Evolutionary conservation across 768 basidiomycete species (phyloP).

Genomic region (Amanita pallidorosea): DNA sequence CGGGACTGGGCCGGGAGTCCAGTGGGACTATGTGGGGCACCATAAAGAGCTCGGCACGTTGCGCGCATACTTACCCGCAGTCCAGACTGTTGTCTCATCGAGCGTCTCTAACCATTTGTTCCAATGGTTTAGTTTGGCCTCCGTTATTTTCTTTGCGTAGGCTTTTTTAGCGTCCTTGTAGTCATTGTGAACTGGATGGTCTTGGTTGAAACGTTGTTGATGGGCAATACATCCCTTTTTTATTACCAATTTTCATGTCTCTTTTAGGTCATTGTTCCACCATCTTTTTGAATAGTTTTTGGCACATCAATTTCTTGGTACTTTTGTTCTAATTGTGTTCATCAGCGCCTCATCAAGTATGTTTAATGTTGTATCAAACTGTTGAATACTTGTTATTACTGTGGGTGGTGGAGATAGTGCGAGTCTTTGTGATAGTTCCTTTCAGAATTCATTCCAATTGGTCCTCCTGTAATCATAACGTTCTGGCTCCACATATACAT

Average conservation of each 20-base stretch:
- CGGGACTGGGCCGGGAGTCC: too few relatives aligned
- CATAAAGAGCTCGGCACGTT: too few relatives aligned
- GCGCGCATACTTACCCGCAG: neutral
- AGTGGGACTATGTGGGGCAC: too few relatives aligned
- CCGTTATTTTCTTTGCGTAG: neutral
- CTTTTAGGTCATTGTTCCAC: neutral
- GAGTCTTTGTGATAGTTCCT: too few relatives aligned
- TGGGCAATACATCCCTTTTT: neutral
- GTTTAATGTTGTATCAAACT: neutral
- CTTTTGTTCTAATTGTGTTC: neutral
- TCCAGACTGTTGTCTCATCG: neutral
- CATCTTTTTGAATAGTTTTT: neutral
- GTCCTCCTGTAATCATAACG: neutral
- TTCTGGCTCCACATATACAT: too few relatives aligned
- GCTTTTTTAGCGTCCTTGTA: neutral
- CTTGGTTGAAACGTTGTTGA: neutral
- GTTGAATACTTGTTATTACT: neutral
- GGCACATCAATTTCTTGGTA: neutral
- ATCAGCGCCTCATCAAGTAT: neutral
- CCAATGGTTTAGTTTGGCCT: neutral
- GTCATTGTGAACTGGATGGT: neutral
- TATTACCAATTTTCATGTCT: neutral
- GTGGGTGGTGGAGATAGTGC: too few relatives aligned
- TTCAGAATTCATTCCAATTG: neutral
- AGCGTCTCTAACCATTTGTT: too few relatives aligned